A percentile compares a stretch with the other conserved stretches of the same genome.
Evolutionary conservation across 768 basidiomycete species (phyloP).

Genomic region (Lenzites betulinus): DNA sequence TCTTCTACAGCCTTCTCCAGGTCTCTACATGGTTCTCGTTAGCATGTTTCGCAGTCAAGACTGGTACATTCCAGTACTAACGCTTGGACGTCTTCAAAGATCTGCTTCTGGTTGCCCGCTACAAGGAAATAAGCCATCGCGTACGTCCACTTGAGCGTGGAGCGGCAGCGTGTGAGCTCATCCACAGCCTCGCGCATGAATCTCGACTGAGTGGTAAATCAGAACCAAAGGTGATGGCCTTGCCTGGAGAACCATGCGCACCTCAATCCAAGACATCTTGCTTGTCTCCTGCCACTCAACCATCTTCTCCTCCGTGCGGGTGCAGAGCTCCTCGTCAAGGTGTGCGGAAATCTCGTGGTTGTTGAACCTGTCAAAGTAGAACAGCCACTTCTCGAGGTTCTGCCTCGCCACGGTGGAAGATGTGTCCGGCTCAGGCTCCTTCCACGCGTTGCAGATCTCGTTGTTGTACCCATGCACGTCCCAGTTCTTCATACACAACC

Average conservation of each 20-base stretch:
- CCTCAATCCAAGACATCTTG: slow-evolving; percentile 96
- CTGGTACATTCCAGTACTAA: slow-evolving; percentile 33
- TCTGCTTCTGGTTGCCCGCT: slow-evolving; percentile 87
- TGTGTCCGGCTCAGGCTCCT: slow-evolving; percentile 78
- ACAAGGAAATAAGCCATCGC: slow-evolving; percentile 98
- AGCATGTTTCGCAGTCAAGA: no score
- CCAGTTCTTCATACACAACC: slow-evolving; percentile 90
- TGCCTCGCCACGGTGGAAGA: slow-evolving; percentile 41
- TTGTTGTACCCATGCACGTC: slow-evolving; percentile 24
- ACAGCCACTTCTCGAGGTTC: slow-evolving; percentile 34
- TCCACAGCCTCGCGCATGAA: slow-evolving; percentile 99
- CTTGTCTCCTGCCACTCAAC: slow-evolving; percentile 96
- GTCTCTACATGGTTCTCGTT: no score
- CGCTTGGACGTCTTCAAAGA: slow-evolving; percentile 98
- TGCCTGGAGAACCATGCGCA: slow-evolving; percentile 36
- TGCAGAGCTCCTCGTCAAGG: slow-evolving; percentile 87
- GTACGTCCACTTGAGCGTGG: slow-evolving; percentile 98
- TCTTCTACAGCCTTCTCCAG: slow-evolving; percentile 95
- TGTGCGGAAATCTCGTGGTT: slow-evolving; percentile 99
- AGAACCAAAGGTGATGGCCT: no score
- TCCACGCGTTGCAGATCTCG: slow-evolving; percentile 38
- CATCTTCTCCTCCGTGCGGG: slow-evolving; percentile 99
- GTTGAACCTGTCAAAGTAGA: slow-evolving; percentile 97
- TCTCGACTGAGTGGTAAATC: slow-evolving; percentile 37
- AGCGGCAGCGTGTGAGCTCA: slow-evolving; percentile 82